Evolutionary conservation across 2,329 filamentous ascomycete species (phyloP).

Genomic region (Fonsecaea erecta): DNA sequence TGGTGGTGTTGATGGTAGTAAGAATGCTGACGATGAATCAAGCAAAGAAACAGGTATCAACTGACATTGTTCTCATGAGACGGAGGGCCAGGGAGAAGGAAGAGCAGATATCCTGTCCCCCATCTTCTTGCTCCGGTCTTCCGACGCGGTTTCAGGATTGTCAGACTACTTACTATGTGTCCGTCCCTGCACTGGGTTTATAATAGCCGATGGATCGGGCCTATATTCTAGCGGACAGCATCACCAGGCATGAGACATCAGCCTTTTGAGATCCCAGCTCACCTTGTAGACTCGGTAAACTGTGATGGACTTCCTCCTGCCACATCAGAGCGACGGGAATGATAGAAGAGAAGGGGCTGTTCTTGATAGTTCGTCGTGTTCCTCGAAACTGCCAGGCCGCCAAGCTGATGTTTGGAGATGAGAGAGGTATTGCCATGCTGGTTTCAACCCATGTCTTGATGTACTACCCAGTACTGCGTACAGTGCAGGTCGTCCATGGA

Average conservation of each 20-base stretch:
- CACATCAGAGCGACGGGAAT: no score
- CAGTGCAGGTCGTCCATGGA: no score
- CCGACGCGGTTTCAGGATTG: neutral
- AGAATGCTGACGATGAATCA: neutral
- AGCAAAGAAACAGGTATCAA: neutral
- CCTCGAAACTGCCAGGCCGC: no score
- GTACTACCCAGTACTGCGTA: no score
- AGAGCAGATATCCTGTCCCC: neutral
- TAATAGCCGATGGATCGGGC: neutral
- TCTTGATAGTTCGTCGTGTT: no score
- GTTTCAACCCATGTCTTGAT: no score
- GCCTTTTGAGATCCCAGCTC: neutral
- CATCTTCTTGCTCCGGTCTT: neutral
- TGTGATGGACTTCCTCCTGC: no score
- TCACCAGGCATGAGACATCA: neutral
- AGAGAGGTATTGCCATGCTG: no score
- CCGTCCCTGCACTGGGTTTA: neutral
- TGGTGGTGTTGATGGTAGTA: neutral
- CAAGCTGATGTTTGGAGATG: no score
- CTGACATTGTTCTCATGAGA: neutral
- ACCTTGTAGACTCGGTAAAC: no score
- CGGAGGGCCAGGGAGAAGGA: neutral
- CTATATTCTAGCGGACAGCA: neutral
- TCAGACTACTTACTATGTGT: neutral
- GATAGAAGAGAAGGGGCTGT: no score